A percentile compares a stretch with the other conserved stretches of the same genome.
Evolutionary conservation across 2,329 filamentous ascomycete species (phyloP).

Genomic region (Penicillium fuscoglaucum): DNA sequence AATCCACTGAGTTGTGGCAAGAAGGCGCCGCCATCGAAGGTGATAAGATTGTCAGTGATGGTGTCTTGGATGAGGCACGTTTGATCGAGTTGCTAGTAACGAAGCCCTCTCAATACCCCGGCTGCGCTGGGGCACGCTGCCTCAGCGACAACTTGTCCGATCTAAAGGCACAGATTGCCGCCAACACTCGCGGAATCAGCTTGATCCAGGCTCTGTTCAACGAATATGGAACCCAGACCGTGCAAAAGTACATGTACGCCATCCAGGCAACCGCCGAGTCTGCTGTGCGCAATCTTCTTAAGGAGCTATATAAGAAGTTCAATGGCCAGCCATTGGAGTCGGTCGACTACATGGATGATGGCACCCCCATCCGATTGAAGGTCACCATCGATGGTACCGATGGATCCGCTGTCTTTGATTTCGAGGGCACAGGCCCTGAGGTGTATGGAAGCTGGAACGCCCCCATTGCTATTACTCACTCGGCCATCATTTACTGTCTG

Average conservation of each 20-base stretch:
- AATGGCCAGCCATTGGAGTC: slow-evolving; percentile 70
- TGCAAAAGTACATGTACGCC: slow-evolving; percentile 79
- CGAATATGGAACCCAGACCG: slow-evolving; percentile 74
- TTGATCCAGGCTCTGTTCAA: slow-evolving; percentile 72
- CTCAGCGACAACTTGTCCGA: slow-evolving; percentile 83
- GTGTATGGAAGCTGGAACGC: slow-evolving; percentile 80
- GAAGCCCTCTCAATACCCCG: slow-evolving; percentile 72
- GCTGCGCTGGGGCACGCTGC: slow-evolving; percentile 76
- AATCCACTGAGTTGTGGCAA: slow-evolving; percentile 49
- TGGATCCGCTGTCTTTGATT: slow-evolving; percentile 76
- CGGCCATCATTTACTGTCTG: slow-evolving; percentile 82
- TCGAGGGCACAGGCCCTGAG: slow-evolving; percentile 74
- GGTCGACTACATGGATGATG: slow-evolving; percentile 84
- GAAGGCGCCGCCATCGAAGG: slow-evolving; percentile 51
- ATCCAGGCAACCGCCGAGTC: slow-evolving; percentile 80
- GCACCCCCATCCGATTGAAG: slow-evolving; percentile 72
- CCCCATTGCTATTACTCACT: slow-evolving; percentile 77
- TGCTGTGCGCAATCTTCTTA: slow-evolving; percentile 72
- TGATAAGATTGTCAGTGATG: slow-evolving; percentile 69
- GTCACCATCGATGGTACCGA: slow-evolving; percentile 72
- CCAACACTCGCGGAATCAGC: slow-evolving; percentile 81
- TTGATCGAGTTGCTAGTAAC: slow-evolving; percentile 70
- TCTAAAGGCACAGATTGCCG: slow-evolving; percentile 81
- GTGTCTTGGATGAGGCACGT: slow-evolving; percentile 74
- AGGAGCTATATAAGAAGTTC: slow-evolving; percentile 68